A percentile compares a stretch with the other conserved stretches of the same genome.
Conservation (phyloP, 345 rosid species). For the Camelina neglecta region DNA sequence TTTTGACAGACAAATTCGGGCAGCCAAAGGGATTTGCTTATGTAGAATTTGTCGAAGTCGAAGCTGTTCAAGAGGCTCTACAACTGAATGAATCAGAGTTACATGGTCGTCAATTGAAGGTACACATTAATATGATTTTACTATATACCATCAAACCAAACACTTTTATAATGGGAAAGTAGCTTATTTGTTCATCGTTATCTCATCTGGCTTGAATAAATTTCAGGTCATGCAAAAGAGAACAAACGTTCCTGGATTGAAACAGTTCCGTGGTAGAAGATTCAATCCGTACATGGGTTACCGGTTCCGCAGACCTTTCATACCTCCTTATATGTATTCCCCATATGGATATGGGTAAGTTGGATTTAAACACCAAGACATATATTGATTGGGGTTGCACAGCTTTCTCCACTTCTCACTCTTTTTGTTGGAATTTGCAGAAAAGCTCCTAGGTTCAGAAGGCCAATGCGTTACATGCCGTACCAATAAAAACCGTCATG, state of each 20-base stretch:
- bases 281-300: constrained; percentile 75
- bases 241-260: constrained; percentile 95
- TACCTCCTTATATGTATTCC: constrained; percentile 76
- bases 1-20: constrained; percentile 90
- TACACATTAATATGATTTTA: constrained; percentile 14
- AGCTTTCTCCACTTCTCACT: constrained; percentile 10
- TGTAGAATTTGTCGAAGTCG: constrained; percentile 86
- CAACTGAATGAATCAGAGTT: constrained; percentile 85
- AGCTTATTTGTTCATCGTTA: neutral
- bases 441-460: constrained; percentile 87
- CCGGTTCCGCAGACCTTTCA: constrained; percentile 74
- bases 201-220: neutral
- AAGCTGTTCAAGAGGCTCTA: constrained; percentile 88
- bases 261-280: constrained; percentile 79
- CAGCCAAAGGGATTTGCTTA: constrained; percentile 99
- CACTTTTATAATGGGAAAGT: neutral
- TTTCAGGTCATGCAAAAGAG: constrained; percentile 79
- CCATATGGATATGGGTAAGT: constrained; percentile 93
- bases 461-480: constrained; percentile 92
- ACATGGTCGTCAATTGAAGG: constrained; percentile 97
- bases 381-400: neutral
- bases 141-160: neutral
- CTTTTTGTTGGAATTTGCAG: constrained; percentile 49
- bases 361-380: neutral
- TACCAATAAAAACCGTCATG: constrained; percentile 55